Evolutionary conservation across 2,329 filamentous ascomycete species (phyloP).

Genomic region (Hypoxylon sp.): DNA sequence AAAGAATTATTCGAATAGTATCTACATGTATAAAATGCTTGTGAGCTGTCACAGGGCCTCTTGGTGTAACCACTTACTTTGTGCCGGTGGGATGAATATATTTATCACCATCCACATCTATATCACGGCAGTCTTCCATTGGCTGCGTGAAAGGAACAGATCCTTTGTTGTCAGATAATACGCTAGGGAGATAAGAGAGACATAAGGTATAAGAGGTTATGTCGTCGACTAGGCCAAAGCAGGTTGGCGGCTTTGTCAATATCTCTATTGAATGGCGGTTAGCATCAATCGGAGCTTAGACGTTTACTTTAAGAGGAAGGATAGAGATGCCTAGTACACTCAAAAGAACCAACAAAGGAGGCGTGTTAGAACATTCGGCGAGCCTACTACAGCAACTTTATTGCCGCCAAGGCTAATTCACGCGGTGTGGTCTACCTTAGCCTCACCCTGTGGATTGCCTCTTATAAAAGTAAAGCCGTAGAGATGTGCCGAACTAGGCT

Average conservation of each 20-base stretch:
- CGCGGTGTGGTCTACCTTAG: slow-evolving; percentile 7
- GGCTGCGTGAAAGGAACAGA: slow-evolving; percentile 7
- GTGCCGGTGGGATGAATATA: slow-evolving; percentile 14
- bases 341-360: slow-evolving; percentile 7
- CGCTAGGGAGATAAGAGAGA: slow-evolving; percentile 13
- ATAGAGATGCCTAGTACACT: background rate
- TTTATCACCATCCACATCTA: slow-evolving; percentile 19
- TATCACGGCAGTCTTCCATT: slow-evolving; percentile 13
- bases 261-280: slow-evolving; percentile 18
- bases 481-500: slow-evolving; percentile 1
- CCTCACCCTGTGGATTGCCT: slow-evolving; percentile 14
- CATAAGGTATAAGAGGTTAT: slow-evolving; percentile 7
- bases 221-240: slow-evolving; percentile 5
- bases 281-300: slow-evolving; percentile 17
- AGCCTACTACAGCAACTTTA: background rate
- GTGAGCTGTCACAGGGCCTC: slow-evolving; percentile 22
- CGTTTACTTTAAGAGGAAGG: slow-evolving; percentile 16
- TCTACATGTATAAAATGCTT: slow-evolving; percentile 12
- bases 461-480: slow-evolving; percentile 7
- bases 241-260: slow-evolving; percentile 23
- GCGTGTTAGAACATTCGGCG: background rate
- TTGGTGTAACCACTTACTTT: slow-evolving; percentile 24
- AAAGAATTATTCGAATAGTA: slow-evolving; percentile 11
- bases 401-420: slow-evolving; percentile 20
- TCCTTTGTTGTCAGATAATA: slow-evolving; percentile 4